Evolutionary conservation across 1,284 basidiomycete species (phyloP), one percentile per base, ranked within the genome.

Genomic region (Ceratorhiza oryzae-sativae): DNA sequence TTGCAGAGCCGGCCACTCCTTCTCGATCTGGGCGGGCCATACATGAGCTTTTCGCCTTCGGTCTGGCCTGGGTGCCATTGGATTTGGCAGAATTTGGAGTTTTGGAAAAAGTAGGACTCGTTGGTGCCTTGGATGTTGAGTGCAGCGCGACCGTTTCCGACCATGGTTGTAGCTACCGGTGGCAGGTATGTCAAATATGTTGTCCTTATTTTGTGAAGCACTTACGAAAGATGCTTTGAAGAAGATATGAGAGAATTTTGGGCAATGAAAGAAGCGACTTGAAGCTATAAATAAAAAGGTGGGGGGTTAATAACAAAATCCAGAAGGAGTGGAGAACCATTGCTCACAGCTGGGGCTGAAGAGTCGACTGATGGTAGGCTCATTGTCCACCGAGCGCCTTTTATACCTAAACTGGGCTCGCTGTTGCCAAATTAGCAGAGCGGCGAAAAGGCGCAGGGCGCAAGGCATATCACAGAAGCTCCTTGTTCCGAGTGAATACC

Each of bases 121-220:
- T 62, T 62, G 60, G 60, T 62, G 60, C 32, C 32, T 42, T 45
- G 45, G 42, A 62, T 48, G 32, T 62, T 62, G 27, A 62, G 46
- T 12, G 60, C 60, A 30, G 60, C 60, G 36, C 58, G n/a, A 32
- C 51, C 51, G 51, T 55, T 55, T 15, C 51, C 51, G 23, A 30
- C 34, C 51, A 55, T 55, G 30, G 51, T 55, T 55, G 27, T 30
- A 32, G 13, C 9, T 25, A 32, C 2, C 27, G 51, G 8, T 18
- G 6, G 23, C 34, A 30, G 34, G 51, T 55, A 1, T 32, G n/a
- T 4, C 18, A 13, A 13, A 39, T 6, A 32, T n/a, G 48, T 9
- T 5, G 51, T 13, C 9, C 3, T 32, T 5, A 18, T 55, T 1
- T 1, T 6, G 10, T 32, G 51, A 32, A 55, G 5, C 4, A 18